Conservation (phyloP, 192 early-diverging fungal genomes). For the Backusella mclennaniae region DNA sequence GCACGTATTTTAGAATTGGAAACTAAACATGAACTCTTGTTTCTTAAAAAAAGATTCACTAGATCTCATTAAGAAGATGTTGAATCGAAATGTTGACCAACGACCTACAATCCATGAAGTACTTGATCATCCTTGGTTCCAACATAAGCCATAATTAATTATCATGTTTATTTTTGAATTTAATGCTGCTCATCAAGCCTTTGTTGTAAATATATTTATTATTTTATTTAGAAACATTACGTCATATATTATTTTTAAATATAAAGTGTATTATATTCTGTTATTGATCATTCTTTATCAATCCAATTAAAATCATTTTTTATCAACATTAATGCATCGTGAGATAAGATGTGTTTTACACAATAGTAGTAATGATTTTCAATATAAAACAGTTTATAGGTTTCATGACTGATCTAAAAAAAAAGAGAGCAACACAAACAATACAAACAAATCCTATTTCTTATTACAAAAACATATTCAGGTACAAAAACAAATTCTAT, state of each 20-base stretch:
- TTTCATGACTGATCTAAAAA: too few relatives aligned
- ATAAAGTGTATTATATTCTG: background rate
- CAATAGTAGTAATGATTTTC: background rate
- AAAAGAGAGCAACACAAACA: too few relatives aligned
- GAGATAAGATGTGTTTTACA: background rate
- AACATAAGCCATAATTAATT: background rate
- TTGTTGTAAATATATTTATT: background rate
- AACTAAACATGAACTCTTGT: background rate
- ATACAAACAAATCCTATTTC: too few relatives aligned
- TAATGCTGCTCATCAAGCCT: background rate
- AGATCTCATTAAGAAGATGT: slow-evolving; percentile 67
- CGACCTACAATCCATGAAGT: slow-evolving; percentile 78
- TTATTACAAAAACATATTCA: background rate
- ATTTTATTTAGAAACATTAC: background rate
- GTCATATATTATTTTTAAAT: background rate
- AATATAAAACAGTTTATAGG: background rate
- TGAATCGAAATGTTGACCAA: slow-evolving; percentile 62
- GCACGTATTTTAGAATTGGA: background rate
- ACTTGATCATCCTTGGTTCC: slow-evolving; percentile 72
- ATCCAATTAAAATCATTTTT: background rate
- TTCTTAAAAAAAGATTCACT: slow-evolving; percentile 35
- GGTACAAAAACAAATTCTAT: background rate
- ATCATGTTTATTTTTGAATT: background rate
- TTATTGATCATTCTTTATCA: too few relatives aligned
- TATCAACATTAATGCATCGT: background rate